These are phyloP conservation scores for Zizania latifolia DNA, from an alignment of 176 grass and related monocot species.

Conservation along the genomic window DNA sequence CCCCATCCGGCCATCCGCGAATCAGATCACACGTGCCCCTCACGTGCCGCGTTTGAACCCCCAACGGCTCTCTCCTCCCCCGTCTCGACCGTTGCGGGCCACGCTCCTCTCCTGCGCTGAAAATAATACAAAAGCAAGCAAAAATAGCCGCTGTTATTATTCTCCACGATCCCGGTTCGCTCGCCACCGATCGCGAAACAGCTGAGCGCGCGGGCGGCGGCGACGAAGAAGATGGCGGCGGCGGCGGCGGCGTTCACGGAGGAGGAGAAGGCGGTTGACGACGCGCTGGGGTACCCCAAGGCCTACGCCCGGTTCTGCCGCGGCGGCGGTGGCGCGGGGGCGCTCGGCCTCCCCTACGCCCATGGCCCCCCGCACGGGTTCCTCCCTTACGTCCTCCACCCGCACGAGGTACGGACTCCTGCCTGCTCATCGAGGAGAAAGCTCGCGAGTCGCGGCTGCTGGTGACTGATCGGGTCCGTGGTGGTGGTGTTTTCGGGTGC, in stretches of 20 bases:
- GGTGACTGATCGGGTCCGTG: not conserved
- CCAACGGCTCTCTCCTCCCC: conserved; percentile 47
- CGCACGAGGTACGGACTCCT: conserved; percentile 57
- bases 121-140: too few species aligned
- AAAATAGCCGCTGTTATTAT: not conserved
- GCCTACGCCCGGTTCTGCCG: conserved; percentile 80
- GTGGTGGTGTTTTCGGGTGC: not conserved
- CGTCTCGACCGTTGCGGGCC: conserved; percentile 40
- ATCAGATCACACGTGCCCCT: conserved; percentile 17
- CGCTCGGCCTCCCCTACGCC: conserved; percentile 39
- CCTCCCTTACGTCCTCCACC: conserved; percentile 74
- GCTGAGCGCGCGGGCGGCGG: not conserved
- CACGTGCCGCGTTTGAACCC: conserved; percentile 44
- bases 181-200: not conserved
- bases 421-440: not conserved
- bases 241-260: conserved; percentile 53
- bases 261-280: conserved; percentile 77
- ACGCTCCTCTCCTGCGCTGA: conserved; percentile 21
- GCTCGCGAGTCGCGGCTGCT: not conserved
- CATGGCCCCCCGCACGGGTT: conserved; percentile 77
- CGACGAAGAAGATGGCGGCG: conserved; percentile 36
- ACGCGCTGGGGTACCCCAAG: conserved; percentile 64
- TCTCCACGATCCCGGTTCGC: not conserved
- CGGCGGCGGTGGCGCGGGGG: not conserved
- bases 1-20: too few species aligned